Conservation (phyloP, 1,284 basidiomycete genomes). For the Leccinum solheimii region DNA sequence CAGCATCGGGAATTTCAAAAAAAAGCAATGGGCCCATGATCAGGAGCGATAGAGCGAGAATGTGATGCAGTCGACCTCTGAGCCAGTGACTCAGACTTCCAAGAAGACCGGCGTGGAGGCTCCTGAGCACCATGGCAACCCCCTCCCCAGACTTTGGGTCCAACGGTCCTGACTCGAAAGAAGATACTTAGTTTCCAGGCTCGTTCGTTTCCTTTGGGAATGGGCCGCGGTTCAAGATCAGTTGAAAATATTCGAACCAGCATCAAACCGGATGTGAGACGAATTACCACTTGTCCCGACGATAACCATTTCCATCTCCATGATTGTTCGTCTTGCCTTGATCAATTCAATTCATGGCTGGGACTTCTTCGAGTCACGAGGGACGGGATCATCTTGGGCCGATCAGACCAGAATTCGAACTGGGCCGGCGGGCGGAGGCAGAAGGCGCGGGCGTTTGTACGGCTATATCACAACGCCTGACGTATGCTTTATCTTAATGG, state of each 20-base stretch:
- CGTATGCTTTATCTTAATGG: background rate
- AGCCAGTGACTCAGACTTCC: background rate
- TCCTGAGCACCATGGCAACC: constrained; percentile 13
- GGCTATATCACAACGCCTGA: background rate
- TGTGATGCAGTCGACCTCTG: constrained; percentile 10
- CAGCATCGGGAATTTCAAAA: no score
- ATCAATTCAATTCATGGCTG: background rate
- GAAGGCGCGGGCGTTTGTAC: background rate
- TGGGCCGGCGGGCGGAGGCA: background rate
- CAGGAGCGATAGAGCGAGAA: background rate
- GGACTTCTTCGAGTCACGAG: background rate
- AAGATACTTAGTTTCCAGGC: background rate
- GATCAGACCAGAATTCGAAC: background rate
- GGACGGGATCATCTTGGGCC: background rate
- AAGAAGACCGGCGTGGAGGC: background rate
- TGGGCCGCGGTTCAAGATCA: background rate
- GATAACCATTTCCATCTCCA: background rate
- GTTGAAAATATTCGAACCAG: constrained; percentile 5
- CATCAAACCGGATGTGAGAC: constrained; percentile 6
- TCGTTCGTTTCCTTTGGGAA: background rate
- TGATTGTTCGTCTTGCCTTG: background rate
- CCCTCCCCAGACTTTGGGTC: background rate
- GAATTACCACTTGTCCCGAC: background rate
- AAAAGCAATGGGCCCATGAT: background rate
- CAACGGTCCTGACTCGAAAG: constrained; percentile 1